Conservation (phyloP, 108 stramenopile species). For the Cyclostephanos tholiformis region DNA sequence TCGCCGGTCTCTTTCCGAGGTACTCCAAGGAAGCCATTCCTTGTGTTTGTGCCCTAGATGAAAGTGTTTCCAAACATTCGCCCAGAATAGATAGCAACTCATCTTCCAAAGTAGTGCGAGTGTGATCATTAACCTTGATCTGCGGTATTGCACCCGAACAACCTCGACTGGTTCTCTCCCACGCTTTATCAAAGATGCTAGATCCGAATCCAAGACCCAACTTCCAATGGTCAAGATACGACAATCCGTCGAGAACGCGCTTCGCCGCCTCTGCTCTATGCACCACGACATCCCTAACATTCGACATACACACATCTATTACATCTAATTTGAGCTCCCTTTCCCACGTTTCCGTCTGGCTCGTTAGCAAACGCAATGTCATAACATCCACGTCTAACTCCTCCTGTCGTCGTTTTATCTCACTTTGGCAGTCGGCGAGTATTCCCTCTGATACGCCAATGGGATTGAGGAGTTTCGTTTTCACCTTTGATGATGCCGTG, state of each 20-base stretch:
- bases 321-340: slow-evolving; percentile 58
- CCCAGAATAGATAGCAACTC: slow-evolving; percentile 29
- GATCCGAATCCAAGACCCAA: slow-evolving; percentile 47
- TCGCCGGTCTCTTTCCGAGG: slow-evolving; percentile 69
- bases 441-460: slow-evolving; percentile 78
- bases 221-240: slow-evolving; percentile 38
- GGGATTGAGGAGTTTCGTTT: slow-evolving; percentile 80
- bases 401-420: slow-evolving; percentile 48
- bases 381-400: slow-evolving; percentile 69
- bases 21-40: slow-evolving; percentile 77
- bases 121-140: slow-evolving; percentile 3
- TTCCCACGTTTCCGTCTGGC: slow-evolving; percentile 74
- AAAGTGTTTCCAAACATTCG: slow-evolving; percentile 55
- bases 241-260: slow-evolving; percentile 18
- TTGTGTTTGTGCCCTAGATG: slow-evolving; percentile 66
- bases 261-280: slow-evolving; percentile 22
- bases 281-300: slow-evolving; percentile 35
- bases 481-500: slow-evolving; percentile 73
- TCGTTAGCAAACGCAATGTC: slow-evolving; percentile 63
- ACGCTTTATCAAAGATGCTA: slow-evolving; percentile 52
- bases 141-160: slow-evolving; percentile 8
- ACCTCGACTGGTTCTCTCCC: slow-evolving; percentile 46
- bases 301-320: slow-evolving; percentile 36
- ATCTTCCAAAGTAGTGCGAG: slow-evolving; percentile 24
- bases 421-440: slow-evolving; percentile 56